phyloP scores from a whole-genome alignment of 2,329 filamentous ascomycete genomes.

The Mycosphaerella sp. region DNA sequence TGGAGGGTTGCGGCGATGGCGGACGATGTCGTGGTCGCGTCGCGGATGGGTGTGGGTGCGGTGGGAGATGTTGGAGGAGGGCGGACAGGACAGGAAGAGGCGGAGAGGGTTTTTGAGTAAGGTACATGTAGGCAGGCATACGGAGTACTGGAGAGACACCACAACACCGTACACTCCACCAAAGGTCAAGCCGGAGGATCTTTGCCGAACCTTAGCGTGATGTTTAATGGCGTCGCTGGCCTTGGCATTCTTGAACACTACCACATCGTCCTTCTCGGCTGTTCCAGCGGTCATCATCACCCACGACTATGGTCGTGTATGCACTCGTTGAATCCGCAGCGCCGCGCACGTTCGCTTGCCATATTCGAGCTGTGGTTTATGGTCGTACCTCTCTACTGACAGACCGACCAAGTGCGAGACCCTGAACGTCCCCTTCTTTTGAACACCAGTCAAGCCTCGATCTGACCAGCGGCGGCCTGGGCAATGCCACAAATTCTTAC shows the following conservation, averaged over 20 bases:
- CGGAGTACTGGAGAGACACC: not conserved
- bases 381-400: not conserved
- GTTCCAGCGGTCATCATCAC: conserved; percentile 1
- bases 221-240: not conserved
- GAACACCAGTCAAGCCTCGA: conserved; percentile 3
- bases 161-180: not conserved
- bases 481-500: not conserved
- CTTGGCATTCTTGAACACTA: conserved; percentile 1
- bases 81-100: conserved; percentile 1
- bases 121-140: not conserved
- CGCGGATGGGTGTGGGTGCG: conserved; percentile 38
- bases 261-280: not conserved
- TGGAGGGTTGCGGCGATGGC: not conserved
- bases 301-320: conserved; percentile 17
- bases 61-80: conserved; percentile 67
- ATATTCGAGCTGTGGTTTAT: not conserved
- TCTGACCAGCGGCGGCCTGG: not conserved
- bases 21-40: conserved; percentile 8
- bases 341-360: not conserved
- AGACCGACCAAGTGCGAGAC: not conserved
- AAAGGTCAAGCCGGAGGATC: not conserved
- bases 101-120: conserved; percentile 4
- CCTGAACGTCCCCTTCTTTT: conserved; percentile 10
- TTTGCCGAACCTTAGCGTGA: not conserved
- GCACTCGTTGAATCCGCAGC: conserved; percentile 22